A percentile compares a stretch with the other conserved stretches of the same genome.
phyloP scores from a whole-genome alignment of 106 monocot species.

The Xerophyta viscosa region DNA sequence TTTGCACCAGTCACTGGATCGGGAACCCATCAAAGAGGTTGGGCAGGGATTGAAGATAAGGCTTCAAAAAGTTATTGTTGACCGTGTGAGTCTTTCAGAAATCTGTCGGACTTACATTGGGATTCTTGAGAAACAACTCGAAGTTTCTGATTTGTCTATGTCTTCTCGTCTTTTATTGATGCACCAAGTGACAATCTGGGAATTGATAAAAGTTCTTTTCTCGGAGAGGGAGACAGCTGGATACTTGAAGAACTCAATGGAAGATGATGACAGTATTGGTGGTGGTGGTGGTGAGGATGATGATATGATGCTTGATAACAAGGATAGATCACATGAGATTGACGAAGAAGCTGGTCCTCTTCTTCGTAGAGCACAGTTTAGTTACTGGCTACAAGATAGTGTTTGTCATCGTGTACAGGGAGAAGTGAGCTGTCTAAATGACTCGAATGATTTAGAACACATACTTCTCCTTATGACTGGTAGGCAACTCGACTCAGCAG shows the following conservation, averaged over 20 bases:
- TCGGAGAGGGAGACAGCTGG: slow-evolving; percentile 47
- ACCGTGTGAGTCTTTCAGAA: slow-evolving; percentile 41
- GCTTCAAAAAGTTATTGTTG: slow-evolving; percentile 62
- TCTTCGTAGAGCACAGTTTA: slow-evolving; percentile 83
- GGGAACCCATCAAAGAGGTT: slow-evolving; percentile 41
- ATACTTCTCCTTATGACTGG: slow-evolving; percentile 69
- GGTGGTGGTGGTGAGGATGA: slow-evolving; percentile 21
- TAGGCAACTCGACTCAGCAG: slow-evolving; percentile 76
- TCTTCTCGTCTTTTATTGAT: slow-evolving; percentile 68
- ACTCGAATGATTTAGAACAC: slow-evolving; percentile 58
- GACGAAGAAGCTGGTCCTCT: slow-evolving; percentile 65
- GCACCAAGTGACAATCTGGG: slow-evolving; percentile 91
- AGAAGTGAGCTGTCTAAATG: slow-evolving; percentile 64
- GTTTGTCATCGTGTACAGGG: slow-evolving; percentile 82
- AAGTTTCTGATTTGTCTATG: slow-evolving; percentile 41
- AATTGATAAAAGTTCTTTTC: slow-evolving; percentile 83
- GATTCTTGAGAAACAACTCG: slow-evolving; percentile 76
- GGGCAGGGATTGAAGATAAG: slow-evolving; percentile 33
- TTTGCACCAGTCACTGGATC: slow-evolving; percentile 72
- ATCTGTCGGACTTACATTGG: slow-evolving; percentile 69
- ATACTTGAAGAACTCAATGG: slow-evolving; percentile 17
- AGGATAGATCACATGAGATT: slow-evolving; percentile 37
- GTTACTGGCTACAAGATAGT: slow-evolving; percentile 92
- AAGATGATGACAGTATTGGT: slow-evolving; percentile 19
- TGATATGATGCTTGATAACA: slow-evolving; percentile 79